Evolutionary conservation across 1,139 yeast species (phyloP), one percentile per base, ranked within the genome.

Genomic region (Yamadazyma atmosphaerica): DNA sequence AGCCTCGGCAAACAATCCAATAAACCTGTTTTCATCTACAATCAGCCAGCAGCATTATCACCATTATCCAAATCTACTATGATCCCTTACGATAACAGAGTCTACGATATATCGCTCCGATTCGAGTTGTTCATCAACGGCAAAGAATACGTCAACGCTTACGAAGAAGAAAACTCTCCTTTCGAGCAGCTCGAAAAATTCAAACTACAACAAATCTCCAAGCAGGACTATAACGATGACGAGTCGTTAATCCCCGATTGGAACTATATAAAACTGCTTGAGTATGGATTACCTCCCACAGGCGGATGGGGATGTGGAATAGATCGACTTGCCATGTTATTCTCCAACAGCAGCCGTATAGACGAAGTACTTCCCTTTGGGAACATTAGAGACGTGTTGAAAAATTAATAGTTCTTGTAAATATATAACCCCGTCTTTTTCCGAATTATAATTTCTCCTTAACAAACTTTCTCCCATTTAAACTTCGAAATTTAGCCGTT

Each of bases 271-370:
- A 71, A 77, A 32, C 78, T 83, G 11, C 80, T 94, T 86, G 92
- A 88, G 54, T 86, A 84, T 74, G 98, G 96, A 1, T 74, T 94
- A 60, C 97, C 98, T 3, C 98, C 98, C 0, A 90, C 97, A 1
- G 98, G 96, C 1, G 99, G 99, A 0, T 87, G 96, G 88, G 99
- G 98, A 0, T 68, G 95, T 46, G 99, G 99, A 0, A 73, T 94
- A 17, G 99, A 94, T 55, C 62, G 99, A 37, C 63, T 92, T 26
- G 82, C 84, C 33, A 89, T 92, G 98, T 61, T 87, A 18, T 65
- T 90, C 36, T 74, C 84, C 4, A 82, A 77, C 0, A 64, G 74
- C 19, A 67, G 68, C 9, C 66, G 96, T 19, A 89, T 94, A 16
- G 95, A 86, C 41, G 79, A 81, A 18, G 96, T 90, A 1, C 62